Evolutionary conservation across 2,329 filamentous ascomycete genomes (phyloP).

Genomic region (Monilinia fructicola): DNA sequence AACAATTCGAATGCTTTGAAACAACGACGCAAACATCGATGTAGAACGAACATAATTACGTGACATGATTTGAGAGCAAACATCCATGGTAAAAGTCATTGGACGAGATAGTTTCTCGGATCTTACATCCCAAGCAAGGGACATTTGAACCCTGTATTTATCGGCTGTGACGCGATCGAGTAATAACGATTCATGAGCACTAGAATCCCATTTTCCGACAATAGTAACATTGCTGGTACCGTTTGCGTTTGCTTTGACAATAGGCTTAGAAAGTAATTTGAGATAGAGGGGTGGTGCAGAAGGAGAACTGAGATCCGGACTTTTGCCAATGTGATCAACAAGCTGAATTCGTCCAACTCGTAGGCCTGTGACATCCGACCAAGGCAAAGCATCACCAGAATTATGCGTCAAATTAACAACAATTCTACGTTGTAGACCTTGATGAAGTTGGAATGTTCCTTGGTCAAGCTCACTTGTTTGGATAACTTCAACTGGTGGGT

Average conservation of each 20-base stretch:
- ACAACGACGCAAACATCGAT: conserved; percentile 83
- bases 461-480: conserved; percentile 79
- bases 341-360: conserved; percentile 80
- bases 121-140: conserved; percentile 79
- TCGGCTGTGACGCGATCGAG: conserved; percentile 94
- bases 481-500: conserved; percentile 87
- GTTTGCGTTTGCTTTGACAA: conserved; percentile 82
- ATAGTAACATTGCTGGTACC: conserved; percentile 85
- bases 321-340: conserved; percentile 81
- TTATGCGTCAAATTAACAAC: conserved; percentile 87
- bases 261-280: conserved; percentile 73
- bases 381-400: conserved; percentile 82
- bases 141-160: conserved; percentile 86
- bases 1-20: conserved; percentile 80
- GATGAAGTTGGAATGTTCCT: conserved; percentile 93
- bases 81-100: conserved; percentile 80
- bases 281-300: conserved; percentile 69
- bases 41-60: conserved; percentile 81
- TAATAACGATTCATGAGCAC: conserved; percentile 84
- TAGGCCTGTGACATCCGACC: conserved; percentile 77
- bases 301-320: conserved; percentile 71
- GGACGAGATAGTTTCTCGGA: conserved; percentile 83
- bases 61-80: conserved; percentile 80
- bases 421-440: conserved; percentile 87
- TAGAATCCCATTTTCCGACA: conserved; percentile 95